These are phyloP conservation scores for Solanum pinnatisectum DNA, from an alignment of 257 asterid species.

Conservation along the genomic window DNA sequence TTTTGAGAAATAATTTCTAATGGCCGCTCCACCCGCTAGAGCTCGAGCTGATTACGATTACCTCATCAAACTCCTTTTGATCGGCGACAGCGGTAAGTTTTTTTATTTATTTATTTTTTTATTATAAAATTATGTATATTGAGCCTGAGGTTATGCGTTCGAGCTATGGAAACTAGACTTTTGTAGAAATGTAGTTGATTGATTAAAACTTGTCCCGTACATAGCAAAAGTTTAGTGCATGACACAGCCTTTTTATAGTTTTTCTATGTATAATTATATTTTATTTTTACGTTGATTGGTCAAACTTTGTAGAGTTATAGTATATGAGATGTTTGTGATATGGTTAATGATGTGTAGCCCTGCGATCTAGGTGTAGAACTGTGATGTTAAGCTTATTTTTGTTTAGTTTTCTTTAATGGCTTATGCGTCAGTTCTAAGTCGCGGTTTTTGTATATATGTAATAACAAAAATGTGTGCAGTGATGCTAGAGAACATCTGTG, in stretches of 20 bases:
- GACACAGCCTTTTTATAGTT: not conserved
- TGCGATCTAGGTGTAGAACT: not conserved
- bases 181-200: not conserved
- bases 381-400: not conserved
- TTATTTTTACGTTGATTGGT: not conserved
- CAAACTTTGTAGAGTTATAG: not conserved
- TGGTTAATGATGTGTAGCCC: not conserved
- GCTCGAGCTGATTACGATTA: slow-evolving; percentile 74
- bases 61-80: slow-evolving; percentile 61
- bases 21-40: slow-evolving; percentile 69
- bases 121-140: not conserved
- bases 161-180: not conserved
- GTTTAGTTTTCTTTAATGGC: not conserved
- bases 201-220: not conserved
- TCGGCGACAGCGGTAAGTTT: slow-evolving; percentile 64
- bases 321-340: not conserved
- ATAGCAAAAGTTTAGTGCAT: not conserved
- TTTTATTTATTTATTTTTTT: not conserved
- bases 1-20: slow-evolving; percentile 23
- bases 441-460: not conserved
- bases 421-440: not conserved
- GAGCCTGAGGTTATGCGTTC: not conserved
- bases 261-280: not conserved
- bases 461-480: not conserved
- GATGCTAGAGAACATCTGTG: not conserved